Conservation (phyloP, 176 grass and related monocot species). For the Bothriochloa decipiens region DNA sequence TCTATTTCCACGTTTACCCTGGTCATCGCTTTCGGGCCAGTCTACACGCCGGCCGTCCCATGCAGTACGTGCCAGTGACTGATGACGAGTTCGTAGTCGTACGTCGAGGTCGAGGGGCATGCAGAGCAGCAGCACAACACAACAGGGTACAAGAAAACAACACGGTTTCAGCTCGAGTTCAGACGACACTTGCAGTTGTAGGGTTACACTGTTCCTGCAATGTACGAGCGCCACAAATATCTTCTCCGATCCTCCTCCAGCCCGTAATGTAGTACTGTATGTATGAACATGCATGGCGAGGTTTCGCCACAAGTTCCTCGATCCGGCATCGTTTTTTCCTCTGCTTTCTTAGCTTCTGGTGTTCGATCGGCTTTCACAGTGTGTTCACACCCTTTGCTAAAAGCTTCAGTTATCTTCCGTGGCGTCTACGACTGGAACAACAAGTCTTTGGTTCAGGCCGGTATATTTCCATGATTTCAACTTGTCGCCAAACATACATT, state of each 20-base stretch:
- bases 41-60: too few species aligned
- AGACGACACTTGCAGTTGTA: background rate
- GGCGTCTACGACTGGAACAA: background rate
- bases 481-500: background rate
- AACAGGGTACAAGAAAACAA: background rate
- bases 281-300: conserved; percentile 31
- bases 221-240: background rate
- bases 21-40: too few species aligned
- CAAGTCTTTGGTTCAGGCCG: background rate
- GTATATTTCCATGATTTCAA: background rate
- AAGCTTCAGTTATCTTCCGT: background rate
- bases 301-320: background rate
- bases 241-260: background rate
- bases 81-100: background rate
- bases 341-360: background rate
- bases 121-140: background rate
- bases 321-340: too few species aligned
- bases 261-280: background rate
- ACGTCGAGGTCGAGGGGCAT: background rate
- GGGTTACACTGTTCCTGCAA: background rate
- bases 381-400: background rate
- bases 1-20: too few species aligned
- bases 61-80: too few species aligned
- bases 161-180: conserved; percentile 1
- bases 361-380: background rate